A percentile compares a stretch with the other conserved stretches of the same genome.
Conservation (phyloP, 345 rosid species). For the Citrus unshiu region DNA sequence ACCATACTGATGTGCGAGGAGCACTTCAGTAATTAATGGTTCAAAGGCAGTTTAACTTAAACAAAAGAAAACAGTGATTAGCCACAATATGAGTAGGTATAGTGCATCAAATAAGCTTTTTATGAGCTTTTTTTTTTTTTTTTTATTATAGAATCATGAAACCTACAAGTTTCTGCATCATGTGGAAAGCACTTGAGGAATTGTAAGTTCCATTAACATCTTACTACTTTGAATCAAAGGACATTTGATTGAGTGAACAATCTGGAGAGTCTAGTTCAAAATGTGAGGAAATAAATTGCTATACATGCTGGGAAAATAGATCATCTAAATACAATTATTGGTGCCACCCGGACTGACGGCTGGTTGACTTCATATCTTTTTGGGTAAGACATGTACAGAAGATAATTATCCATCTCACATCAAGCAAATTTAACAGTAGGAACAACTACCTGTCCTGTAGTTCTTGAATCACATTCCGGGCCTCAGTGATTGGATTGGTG, state of each 20-base stretch:
- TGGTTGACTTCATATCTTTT: not conserved
- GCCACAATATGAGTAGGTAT: not conserved
- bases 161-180: not conserved
- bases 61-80: not conserved
- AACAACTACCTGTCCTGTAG: slow-evolving; percentile 27
- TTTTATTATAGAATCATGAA: not conserved
- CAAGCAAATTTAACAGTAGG: not conserved
- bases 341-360: not conserved
- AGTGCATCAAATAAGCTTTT: not conserved
- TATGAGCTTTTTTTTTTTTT: not conserved
- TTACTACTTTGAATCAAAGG: not conserved
- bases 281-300: too few relatives aligned
- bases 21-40: not conserved
- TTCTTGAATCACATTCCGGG: slow-evolving; percentile 45
- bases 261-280: not conserved
- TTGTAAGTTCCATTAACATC: not conserved
- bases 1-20: not conserved
- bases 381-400: not conserved
- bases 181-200: not conserved
- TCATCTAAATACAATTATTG: not conserved
- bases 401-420: not conserved
- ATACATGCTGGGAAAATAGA: not conserved
- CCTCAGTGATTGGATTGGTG: slow-evolving; percentile 45
- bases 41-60: not conserved
- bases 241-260: not conserved